Evolutionary conservation across 2,329 filamentous ascomycete species (phyloP).

Genomic region (Xylariales sp.): DNA sequence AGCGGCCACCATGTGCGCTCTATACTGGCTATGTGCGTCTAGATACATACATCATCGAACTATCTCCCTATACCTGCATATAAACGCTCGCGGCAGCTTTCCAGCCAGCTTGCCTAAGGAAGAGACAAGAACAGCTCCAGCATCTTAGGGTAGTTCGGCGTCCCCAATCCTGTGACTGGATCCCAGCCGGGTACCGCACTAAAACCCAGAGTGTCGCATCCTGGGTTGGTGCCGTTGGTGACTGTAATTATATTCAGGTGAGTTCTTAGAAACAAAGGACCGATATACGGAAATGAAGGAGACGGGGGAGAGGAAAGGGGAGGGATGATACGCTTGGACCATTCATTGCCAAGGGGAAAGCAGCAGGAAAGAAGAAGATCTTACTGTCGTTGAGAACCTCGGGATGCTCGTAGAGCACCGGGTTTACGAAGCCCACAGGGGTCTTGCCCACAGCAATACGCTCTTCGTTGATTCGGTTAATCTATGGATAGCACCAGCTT

Average conservation of each 20-base stretch:
- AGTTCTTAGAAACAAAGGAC: background rate
- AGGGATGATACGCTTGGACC: no score
- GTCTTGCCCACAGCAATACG: constrained; percentile 35
- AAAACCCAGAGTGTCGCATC: constrained; percentile 30
- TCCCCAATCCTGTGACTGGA: constrained; percentile 25
- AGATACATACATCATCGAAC: no score
- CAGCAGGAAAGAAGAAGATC: constrained; percentile 5
- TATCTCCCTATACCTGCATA: no score
- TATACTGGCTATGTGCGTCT: no score
- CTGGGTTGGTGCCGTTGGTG: constrained; percentile 25
- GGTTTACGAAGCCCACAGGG: constrained; percentile 44
- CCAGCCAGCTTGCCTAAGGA: constrained; percentile 14
- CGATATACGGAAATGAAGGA: no score
- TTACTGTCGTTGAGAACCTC: constrained; percentile 23
- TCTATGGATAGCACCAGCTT: constrained; percentile 4
- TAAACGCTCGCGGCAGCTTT: no score
- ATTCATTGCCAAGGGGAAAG: no score
- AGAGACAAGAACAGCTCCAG: constrained; percentile 17
- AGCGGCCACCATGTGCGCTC: no score
- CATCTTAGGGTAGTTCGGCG: constrained; percentile 19
- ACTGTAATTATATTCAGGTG: constrained; percentile 13
- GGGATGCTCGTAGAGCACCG: constrained; percentile 36
- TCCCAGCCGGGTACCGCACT: constrained; percentile 30
- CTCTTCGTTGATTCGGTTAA: constrained; percentile 44
- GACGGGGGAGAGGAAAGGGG: no score